phyloP scores from a whole-genome alignment of 495 filamentous ascomycete species.

The Aspergillus campestris region DNA sequence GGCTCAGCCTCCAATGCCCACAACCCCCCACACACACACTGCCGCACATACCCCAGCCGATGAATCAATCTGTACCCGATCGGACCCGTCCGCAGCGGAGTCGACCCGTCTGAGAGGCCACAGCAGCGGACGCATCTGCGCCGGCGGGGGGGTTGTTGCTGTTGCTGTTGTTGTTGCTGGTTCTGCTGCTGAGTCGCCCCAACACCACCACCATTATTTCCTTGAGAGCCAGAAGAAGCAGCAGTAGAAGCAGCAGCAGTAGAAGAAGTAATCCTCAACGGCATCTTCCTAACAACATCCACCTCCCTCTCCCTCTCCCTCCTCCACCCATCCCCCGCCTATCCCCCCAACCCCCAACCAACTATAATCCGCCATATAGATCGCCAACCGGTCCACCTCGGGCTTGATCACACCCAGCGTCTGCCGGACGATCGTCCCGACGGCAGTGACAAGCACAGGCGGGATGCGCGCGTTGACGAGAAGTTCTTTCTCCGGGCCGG shows the following conservation, averaged over 20 bases:
- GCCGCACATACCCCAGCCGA: constrained; percentile 31
- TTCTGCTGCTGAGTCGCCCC: not conserved
- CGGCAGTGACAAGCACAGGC: constrained; percentile 32
- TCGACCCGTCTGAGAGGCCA: constrained; percentile 31
- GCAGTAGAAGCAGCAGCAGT: constrained; percentile 1
- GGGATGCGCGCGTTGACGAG: constrained; percentile 39
- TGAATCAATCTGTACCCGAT: constrained; percentile 32
- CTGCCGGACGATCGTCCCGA: constrained; percentile 35
- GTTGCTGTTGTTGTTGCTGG: not conserved
- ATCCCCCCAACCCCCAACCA: constrained; percentile 43
- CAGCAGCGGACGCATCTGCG: constrained; percentile 37
- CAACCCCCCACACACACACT: constrained; percentile 39
- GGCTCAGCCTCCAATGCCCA: constrained; percentile 29
- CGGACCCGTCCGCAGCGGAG: constrained; percentile 22
- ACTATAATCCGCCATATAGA: constrained; percentile 40
- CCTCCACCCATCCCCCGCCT: constrained; percentile 26
- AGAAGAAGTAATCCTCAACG: constrained; percentile 11
- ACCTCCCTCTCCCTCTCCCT: constrained; percentile 27
- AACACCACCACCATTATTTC: not conserved
- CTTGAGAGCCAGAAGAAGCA: not conserved
- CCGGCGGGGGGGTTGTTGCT: not conserved
- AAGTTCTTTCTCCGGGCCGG: constrained; percentile 39
- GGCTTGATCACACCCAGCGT: constrained; percentile 29
- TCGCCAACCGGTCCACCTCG: constrained; percentile 40
- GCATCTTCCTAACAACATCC: constrained; percentile 39